Base-by-base conservation (phyloP, 345 rosid species). In the Populus nigra region DNA sequence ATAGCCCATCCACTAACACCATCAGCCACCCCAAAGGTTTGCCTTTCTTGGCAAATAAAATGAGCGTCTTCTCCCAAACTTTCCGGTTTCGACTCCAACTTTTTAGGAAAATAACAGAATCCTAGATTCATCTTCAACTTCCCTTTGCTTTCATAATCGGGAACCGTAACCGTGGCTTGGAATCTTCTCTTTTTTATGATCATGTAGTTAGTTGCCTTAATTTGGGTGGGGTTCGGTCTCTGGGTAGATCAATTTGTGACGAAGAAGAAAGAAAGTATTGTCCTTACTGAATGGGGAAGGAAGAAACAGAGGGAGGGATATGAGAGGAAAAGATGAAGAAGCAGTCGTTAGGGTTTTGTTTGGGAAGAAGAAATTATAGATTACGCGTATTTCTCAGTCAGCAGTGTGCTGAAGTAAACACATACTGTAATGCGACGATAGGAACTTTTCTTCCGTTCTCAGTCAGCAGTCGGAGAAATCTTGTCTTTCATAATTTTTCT, bases 1-100 rank as follows among this genome's bases (percentile, higher is more conserved):
- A 4, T 27, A 0, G 73, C 76, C 85, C 83, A 79, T 1, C 76
- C 76, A 2, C 85, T 78, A 20, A 79, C 81, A 8, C 83, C 85
- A 65, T 83, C 85, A 13, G 80, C 80, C 4, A 83, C 76, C 4
- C 83, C 83, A 5, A 83, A 22, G 15, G 75, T 23, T 5, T 69
- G 49, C 69, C 65, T 31, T 11, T 53, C 73, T 29, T 18, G 22
- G 43, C 29, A 63, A 2, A 79, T 3, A 27, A 83, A 83, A 62
- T 76, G 80, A 0, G 83, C 83, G 15, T 83, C 85, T 15, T 79
- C 76, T 5, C 85, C 81, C 2, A 53, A 8, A 20, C 59, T 53
- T 20, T 2, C 22, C 3, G 82, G 73, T 17, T 36, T 69, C 1
- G n/a, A 22, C 2, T 39, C 8, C 57, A 45, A 10, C 5, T 27